phyloP scores from a whole-genome alignment of 1,284 basidiomycete species.

The Pseudozyma pruni region DNA sequence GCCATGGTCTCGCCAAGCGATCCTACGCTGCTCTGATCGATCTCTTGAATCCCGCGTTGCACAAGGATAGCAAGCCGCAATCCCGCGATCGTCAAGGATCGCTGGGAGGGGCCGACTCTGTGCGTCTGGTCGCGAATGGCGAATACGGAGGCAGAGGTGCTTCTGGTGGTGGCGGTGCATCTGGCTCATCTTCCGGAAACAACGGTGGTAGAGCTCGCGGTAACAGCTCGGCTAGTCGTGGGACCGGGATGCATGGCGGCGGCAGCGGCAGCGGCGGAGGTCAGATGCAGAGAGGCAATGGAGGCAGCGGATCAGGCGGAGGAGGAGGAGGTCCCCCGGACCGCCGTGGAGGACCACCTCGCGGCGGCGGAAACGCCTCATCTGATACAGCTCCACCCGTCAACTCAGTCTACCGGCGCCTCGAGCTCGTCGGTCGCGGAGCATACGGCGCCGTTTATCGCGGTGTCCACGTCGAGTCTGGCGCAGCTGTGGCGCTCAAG shows the following conservation, averaged over 20 bases:
- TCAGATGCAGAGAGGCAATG: slow-evolving; percentile 16
- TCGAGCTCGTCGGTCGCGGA: slow-evolving; percentile 65
- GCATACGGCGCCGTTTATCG: slow-evolving; percentile 66
- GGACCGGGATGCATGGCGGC: slow-evolving; percentile 12
- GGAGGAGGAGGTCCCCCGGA: slow-evolving; percentile 42
- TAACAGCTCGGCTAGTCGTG: slow-evolving; percentile 8
- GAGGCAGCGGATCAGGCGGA: slow-evolving; percentile 34
- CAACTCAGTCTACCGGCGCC: slow-evolving; percentile 52
- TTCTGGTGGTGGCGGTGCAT: slow-evolving; percentile 7
- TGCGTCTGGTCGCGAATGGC: slow-evolving; percentile 17
- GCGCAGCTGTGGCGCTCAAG: slow-evolving; percentile 91
- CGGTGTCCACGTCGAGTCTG: slow-evolving; percentile 78
- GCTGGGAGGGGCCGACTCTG: slow-evolving; percentile 2
- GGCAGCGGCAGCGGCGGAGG: slow-evolving; percentile 7
- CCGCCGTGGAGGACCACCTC: slow-evolving; percentile 22
- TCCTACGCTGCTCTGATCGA: slow-evolving; percentile 48
- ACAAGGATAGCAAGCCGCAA: slow-evolving; percentile 32
- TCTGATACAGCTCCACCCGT: slow-evolving; percentile 25
- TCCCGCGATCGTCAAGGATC: slow-evolving; percentile 12
- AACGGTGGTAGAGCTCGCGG: slow-evolving; percentile 21
- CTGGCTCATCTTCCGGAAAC: slow-evolving; percentile 2
- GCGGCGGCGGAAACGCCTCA: slow-evolving; percentile 20
- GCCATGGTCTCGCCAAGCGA: slow-evolving; percentile 38
- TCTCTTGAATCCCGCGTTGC: slow-evolving; percentile 36
- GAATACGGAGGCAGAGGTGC: slow-evolving; percentile 20